A percentile compares a stretch with the other conserved stretches of the same genome.
These are phyloP conservation scores for Lactifluus rugatus DNA, from an alignment of 768 basidiomycete species.

Conservation along the genomic window DNA sequence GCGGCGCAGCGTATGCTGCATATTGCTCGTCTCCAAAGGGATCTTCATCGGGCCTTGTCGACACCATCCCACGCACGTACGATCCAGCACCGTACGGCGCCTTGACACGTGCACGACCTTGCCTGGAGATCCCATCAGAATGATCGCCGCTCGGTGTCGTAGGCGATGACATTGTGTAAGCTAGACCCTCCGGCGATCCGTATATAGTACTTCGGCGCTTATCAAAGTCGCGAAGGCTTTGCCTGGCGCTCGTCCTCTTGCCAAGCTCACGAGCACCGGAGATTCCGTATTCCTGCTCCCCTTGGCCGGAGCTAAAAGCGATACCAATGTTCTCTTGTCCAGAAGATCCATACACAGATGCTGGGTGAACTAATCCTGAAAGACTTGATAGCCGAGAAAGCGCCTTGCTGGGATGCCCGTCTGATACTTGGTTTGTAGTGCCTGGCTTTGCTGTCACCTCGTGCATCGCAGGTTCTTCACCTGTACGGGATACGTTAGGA, in stretches of 20 bases:
- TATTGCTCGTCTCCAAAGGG: slow-evolving; percentile 28
- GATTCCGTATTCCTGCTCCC: background rate
- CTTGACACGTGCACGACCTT: slow-evolving; percentile 54
- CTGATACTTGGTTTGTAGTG: background rate
- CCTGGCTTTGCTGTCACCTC: slow-evolving; percentile 1
- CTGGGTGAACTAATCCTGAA: slow-evolving; percentile 13
- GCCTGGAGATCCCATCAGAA: slow-evolving; percentile 17
- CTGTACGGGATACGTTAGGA: background rate
- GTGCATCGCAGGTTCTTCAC: slow-evolving; percentile 1
- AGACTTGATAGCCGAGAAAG: slow-evolving; percentile 19
- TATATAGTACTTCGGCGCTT: slow-evolving; percentile 17
- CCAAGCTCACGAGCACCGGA: background rate
- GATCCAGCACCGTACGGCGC: slow-evolving; percentile 52
- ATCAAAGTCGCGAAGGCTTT: slow-evolving; percentile 10
- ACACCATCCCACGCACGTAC: slow-evolving; percentile 43
- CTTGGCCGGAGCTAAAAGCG: slow-evolving; percentile 15
- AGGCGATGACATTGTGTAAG: slow-evolving; percentile 22
- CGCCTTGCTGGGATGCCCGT: background rate
- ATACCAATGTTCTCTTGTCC: slow-evolving; percentile 19
- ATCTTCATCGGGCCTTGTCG: slow-evolving; percentile 29
- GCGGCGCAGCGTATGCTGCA: slow-evolving; percentile 24
- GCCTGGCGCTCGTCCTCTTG: slow-evolving; percentile 13
- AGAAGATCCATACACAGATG: slow-evolving; percentile 6
- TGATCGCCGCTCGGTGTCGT: slow-evolving; percentile 20
- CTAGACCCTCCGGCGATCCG: slow-evolving; percentile 14